Conservation (phyloP, 768 basidiomycete species). For the Lactarius tabidus region DNA sequence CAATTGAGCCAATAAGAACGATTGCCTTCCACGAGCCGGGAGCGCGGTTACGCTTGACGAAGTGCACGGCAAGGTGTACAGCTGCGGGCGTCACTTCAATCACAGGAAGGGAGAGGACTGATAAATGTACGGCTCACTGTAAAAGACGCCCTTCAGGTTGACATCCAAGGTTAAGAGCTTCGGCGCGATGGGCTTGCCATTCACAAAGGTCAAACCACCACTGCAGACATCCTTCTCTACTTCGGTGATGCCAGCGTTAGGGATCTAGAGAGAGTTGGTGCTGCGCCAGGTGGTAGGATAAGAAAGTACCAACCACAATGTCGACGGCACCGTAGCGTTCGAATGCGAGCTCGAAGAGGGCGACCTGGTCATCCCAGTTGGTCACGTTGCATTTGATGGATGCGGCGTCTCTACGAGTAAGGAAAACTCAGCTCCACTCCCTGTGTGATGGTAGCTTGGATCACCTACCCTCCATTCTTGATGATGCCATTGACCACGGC, state of each 20-base stretch:
- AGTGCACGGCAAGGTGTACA: slow-evolving; percentile 32
- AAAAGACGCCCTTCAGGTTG: slow-evolving; percentile 33
- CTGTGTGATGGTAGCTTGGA: neutral
- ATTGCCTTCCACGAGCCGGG: slow-evolving; percentile 29
- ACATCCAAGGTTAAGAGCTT: slow-evolving; percentile 29
- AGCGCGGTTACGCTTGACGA: slow-evolving; percentile 27
- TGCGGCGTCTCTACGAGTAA: slow-evolving; percentile 17
- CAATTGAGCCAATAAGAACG: slow-evolving; percentile 35
- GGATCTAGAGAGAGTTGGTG: slow-evolving; percentile 16
- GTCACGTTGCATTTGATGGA: slow-evolving; percentile 26
- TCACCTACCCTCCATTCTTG: slow-evolving; percentile 25
- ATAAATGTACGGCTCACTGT: slow-evolving; percentile 29
- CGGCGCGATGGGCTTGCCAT: slow-evolving; percentile 32
- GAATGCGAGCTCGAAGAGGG: slow-evolving; percentile 33
- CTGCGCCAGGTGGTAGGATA: neutral
- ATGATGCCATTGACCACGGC: slow-evolving; percentile 15
- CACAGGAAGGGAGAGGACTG: neutral
- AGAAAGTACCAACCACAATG: slow-evolving; percentile 30
- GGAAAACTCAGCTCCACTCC: neutral
- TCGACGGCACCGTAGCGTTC: slow-evolving; percentile 31
- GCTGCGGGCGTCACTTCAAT: slow-evolving; percentile 25
- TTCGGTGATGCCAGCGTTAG: slow-evolving; percentile 28
- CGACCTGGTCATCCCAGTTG: slow-evolving; percentile 30
- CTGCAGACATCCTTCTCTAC: neutral
- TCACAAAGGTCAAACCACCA: slow-evolving; percentile 12